These are phyloP conservation scores for Epichloe aotearoae DNA, from an alignment of 2,329 filamentous ascomycete genomes.

Conservation along the genomic window DNA sequence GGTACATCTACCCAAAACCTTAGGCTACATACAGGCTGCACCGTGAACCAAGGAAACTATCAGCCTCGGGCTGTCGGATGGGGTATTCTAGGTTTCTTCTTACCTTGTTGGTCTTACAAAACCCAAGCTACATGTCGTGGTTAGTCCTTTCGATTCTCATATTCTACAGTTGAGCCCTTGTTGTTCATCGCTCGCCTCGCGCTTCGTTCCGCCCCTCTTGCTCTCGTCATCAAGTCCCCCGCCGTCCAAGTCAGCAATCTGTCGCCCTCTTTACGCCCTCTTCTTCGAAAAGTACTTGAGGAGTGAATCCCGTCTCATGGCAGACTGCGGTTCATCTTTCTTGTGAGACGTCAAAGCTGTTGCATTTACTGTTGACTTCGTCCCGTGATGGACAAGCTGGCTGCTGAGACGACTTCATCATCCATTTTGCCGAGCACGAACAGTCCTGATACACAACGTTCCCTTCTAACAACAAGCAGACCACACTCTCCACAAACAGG, in stretches of 20 bases:
- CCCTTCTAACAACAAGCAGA: slow-evolving; percentile 11
- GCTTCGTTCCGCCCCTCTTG: not conserved
- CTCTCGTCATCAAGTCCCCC: not conserved
- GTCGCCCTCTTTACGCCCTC: slow-evolving; percentile 1
- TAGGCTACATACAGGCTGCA: not conserved
- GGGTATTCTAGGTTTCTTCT: not conserved
- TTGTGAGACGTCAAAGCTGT: slow-evolving; percentile 13
- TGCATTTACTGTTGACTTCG: slow-evolving; percentile 12
- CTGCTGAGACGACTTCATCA: slow-evolving; percentile 13
- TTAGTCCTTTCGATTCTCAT: slow-evolving; percentile 4
- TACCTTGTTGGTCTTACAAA: not conserved
- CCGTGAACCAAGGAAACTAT: slow-evolving; percentile 1
- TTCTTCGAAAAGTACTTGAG: not conserved
- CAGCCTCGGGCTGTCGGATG: slow-evolving; percentile 1
- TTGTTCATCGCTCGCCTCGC: not conserved
- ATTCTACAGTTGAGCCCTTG: slow-evolving; percentile 1
- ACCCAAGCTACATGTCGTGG: slow-evolving; percentile 1
- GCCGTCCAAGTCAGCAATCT: not conserved
- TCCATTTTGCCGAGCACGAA: slow-evolving; percentile 15
- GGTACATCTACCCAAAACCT: not conserved
- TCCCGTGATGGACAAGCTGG: slow-evolving; percentile 41
- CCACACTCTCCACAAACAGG: slow-evolving; percentile 7
- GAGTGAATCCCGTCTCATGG: slow-evolving; percentile 7
- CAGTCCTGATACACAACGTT: slow-evolving; percentile 16
- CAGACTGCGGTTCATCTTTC: slow-evolving; percentile 6